Conservation (phyloP, 1,284 basidiomycete species). For the Puccinia brachypodii region DNA sequence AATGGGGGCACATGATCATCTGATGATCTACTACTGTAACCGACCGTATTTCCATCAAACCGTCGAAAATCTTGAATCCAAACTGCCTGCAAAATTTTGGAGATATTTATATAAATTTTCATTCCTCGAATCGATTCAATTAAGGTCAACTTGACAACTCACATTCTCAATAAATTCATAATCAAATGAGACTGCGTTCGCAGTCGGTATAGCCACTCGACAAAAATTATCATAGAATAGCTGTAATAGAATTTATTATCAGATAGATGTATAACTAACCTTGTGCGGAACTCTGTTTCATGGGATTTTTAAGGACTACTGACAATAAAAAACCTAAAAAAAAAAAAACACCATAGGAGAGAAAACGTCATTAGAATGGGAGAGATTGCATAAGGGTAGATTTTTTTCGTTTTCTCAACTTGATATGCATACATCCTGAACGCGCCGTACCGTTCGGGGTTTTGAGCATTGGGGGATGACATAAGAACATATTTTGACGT, state of each 20-base stretch:
- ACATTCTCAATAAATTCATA: conserved; percentile 42
- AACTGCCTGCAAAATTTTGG: conserved; percentile 34
- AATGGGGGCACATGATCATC: conserved; percentile 9
- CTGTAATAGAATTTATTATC: background rate
- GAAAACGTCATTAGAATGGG: background rate
- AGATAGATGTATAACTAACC: background rate
- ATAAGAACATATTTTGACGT: conserved; percentile 33
- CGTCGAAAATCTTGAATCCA: conserved; percentile 47
- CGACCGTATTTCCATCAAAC: background rate
- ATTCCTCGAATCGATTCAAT: no score
- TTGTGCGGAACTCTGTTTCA: no score
- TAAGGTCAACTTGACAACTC: background rate
- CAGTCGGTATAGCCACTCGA: conserved; percentile 42
- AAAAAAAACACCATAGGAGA: background rate
- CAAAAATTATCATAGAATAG: conserved; percentile 30
- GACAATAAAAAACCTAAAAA: conserved; percentile 38
- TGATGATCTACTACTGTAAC: background rate
- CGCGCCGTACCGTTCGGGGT: conserved; percentile 11
- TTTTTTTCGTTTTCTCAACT: conserved; percentile 38
- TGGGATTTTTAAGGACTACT: conserved; percentile 1
- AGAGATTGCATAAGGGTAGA: background rate
- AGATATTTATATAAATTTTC: no score
- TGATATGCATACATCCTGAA: conserved; percentile 40
- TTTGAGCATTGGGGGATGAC: conserved; percentile 36
- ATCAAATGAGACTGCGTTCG: conserved; percentile 40